Conservation (phyloP, 768 basidiomycete species). For the Xerocomus potaroensis region DNA sequence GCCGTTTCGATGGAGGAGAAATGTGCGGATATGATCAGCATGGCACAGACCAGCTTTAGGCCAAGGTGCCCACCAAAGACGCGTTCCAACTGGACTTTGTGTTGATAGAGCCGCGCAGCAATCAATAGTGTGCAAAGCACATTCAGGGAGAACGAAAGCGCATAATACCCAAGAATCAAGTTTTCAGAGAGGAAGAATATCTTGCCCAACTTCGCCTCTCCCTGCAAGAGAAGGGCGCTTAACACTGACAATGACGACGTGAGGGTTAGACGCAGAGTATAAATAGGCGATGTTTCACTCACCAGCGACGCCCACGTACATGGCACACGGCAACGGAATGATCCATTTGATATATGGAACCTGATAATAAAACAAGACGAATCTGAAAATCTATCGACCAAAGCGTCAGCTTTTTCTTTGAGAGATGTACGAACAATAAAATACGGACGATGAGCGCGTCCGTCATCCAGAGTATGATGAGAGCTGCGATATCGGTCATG, state of each 20-base stretch:
- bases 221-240: slow-evolving; percentile 17
- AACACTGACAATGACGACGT: slow-evolving; percentile 7
- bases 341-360: slow-evolving; percentile 21
- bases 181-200: slow-evolving; percentile 22
- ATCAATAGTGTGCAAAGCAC: slow-evolving; percentile 22
- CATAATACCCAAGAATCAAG: slow-evolving; percentile 21
- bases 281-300: background rate
- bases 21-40: background rate
- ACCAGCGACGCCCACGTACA: slow-evolving; percentile 24
- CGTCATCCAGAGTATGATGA: slow-evolving; percentile 30
- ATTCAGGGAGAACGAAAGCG: slow-evolving; percentile 23
- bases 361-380: slow-evolving; percentile 21
- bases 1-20: background rate
- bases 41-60: background rate
- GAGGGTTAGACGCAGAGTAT: background rate
- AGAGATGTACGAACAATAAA: background rate
- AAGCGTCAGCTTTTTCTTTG: background rate
- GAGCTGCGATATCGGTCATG: slow-evolving; percentile 20
- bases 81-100: slow-evolving; percentile 21
- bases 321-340: slow-evolving; percentile 22
- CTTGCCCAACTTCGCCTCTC: slow-evolving; percentile 13
- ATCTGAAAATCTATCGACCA: slow-evolving; percentile 18
- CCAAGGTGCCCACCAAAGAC: slow-evolving; percentile 21
- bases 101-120: slow-evolving; percentile 22
- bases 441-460: slow-evolving; percentile 26